Evolutionary conservation across 352 stramenopile genomes (phyloP).

Genomic region (Pythium coloratum): DNA sequence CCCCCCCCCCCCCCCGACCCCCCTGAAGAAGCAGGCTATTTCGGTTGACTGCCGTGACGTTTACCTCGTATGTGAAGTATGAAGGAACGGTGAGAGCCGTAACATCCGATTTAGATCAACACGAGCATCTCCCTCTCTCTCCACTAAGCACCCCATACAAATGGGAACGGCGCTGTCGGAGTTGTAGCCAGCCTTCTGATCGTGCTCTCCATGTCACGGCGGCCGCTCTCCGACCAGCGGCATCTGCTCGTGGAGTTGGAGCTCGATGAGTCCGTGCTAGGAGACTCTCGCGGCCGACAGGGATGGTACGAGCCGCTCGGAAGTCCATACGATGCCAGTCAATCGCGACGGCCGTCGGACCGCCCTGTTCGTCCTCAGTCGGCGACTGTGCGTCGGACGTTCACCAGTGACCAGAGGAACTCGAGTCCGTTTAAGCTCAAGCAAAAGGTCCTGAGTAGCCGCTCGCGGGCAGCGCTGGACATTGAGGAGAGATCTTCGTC

Average conservation of each 20-base stretch:
- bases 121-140: background rate
- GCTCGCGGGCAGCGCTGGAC: slow-evolving; percentile 21
- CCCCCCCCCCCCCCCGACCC: too few relatives aligned
- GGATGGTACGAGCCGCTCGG: background rate
- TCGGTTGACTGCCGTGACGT: background rate
- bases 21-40: background rate
- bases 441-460: slow-evolving; percentile 52
- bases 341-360: background rate
- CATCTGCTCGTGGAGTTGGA: slow-evolving; percentile 66
- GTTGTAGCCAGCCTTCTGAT: background rate
- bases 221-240: slow-evolving; percentile 25
- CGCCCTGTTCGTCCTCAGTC: slow-evolving; percentile 14
- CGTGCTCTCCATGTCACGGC: slow-evolving; percentile 15
- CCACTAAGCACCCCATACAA: background rate
- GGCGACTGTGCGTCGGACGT: slow-evolving; percentile 9
- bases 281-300: background rate
- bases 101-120: background rate
- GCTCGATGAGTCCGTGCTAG: slow-evolving; percentile 41
- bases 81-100: background rate
- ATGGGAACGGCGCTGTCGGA: background rate
- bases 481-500: background rate
- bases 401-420: slow-evolving; percentile 28
- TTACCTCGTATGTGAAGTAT: background rate
- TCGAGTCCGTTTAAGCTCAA: slow-evolving; percentile 68
- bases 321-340: background rate